These are phyloP conservation scores for Senecio squalidus DNA, from an alignment of 140 eudicot species.

Conservation along the genomic window DNA sequence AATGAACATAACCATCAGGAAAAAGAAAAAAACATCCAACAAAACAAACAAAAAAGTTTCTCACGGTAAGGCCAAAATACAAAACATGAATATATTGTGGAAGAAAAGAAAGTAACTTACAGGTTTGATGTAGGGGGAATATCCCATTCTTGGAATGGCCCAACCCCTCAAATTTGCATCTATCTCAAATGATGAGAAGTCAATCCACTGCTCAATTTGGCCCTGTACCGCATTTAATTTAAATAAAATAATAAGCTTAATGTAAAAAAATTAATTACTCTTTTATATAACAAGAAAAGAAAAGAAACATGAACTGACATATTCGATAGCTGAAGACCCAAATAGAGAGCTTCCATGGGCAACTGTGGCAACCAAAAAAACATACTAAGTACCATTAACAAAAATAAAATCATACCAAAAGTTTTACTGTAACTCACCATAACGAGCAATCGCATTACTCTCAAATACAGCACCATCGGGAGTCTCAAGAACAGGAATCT, in stretches of 20 bases:
- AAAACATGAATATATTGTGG: background rate
- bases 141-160: constrained; percentile 58
- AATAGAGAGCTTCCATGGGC: constrained; percentile 42
- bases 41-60: background rate
- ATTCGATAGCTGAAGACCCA: constrained; percentile 66
- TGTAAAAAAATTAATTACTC: background rate
- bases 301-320: constrained; percentile 31
- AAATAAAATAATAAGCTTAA: background rate
- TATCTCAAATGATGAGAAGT: constrained; percentile 54
- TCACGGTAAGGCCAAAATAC: background rate
- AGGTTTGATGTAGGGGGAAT: constrained; percentile 36
- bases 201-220: constrained; percentile 82
- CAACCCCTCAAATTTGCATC: constrained; percentile 42
- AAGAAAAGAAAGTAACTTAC: constrained; percentile 21
- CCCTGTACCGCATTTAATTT: constrained; percentile 44
- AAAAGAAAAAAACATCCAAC: background rate
- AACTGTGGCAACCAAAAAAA: constrained; percentile 35
- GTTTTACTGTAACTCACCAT: constrained; percentile 38
- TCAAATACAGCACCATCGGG: constrained; percentile 83
- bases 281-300: background rate
- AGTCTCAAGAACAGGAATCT: constrained; percentile 93
- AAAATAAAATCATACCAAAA: background rate
- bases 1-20: background rate
- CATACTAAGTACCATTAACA: background rate
- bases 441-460: constrained; percentile 95